Base-by-base conservation (phyloP, 768 basidiomycete genomes). In the Galerina sulciceps region DNA sequence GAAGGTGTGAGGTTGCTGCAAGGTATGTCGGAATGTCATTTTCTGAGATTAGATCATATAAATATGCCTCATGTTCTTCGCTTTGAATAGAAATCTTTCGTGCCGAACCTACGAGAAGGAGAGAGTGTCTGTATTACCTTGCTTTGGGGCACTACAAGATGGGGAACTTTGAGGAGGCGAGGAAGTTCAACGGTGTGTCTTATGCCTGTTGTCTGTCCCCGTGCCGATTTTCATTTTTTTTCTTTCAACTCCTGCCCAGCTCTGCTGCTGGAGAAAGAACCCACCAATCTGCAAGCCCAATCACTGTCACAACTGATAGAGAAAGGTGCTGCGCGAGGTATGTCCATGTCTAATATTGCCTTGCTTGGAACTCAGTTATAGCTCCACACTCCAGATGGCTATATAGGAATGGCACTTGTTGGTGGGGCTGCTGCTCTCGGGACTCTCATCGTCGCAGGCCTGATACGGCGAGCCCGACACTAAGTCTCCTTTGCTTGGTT, bases 111-210 rank as follows among this genome's bases (percentile, higher is more conserved):
- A 73, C 86, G 18, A 84, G 96, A 63, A 83, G 97, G 60, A 80
- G 96, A 76, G 97, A 99, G 75, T 99, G 96, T 66, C 76, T 98
- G 36, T 99, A 99, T 70, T 99, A 98, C 76, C 87, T 99, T 22
- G 94, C 95, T 3, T 80, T 99, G 13, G 97, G 97, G 0, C 88
- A 99, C 73, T 98, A 94, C 76, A 99, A 99, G 81, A 90, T 98
- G 85, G 88, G 89, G 10, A 95, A 98, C 71, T 98, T 90, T 71
- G 90, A 91, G 17, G 93, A 98, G 68, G 94, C 96, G 2, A 89
- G 84, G 74, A 88, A 84, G 60, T 99, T 97, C 73, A 98, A 98
- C 72, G 88, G 96, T 97, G 48, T 59, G 90, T 71, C n/a, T 31
- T 4, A 17, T 14, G n/a, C 20, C 35, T 22, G 49, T n/a, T 26